Conservation (phyloP, 805 yeast genomes). For the Pichia deserticola region DNA sequence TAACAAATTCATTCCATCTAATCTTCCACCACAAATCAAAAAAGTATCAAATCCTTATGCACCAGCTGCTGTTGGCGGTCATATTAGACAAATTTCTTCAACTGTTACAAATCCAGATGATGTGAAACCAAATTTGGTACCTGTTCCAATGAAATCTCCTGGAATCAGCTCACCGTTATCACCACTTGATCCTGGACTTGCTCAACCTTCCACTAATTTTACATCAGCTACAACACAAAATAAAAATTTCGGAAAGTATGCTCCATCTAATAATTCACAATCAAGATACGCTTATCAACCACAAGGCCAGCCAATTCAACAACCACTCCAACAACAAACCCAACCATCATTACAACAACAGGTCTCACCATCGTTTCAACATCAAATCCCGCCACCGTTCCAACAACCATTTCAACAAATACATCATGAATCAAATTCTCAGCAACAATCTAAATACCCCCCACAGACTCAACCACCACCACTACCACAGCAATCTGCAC, state of each 20-base stretch:
- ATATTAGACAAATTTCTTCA: slow-evolving; percentile 20
- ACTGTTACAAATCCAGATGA: slow-evolving; percentile 15
- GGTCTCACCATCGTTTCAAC: too few relatives aligned
- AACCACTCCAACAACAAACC: neutral
- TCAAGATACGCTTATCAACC: too few relatives aligned
- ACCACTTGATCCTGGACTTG: neutral
- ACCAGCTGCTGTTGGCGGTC: slow-evolving; percentile 27
- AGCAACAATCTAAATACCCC: neutral
- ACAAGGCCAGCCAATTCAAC: too few relatives aligned
- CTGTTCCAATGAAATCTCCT: slow-evolving; percentile 23
- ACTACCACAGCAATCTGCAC: neutral
- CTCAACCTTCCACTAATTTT: neutral
- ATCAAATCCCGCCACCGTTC: neutral
- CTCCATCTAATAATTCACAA: neutral
- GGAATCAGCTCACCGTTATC: neutral
- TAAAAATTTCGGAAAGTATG: neutral
- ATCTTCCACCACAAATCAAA: neutral
- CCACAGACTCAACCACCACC: neutral
- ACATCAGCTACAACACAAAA: neutral
- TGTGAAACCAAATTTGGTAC: slow-evolving; percentile 22
- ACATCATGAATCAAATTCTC: too few relatives aligned
- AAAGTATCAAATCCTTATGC: slow-evolving; percentile 26
- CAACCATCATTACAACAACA: neutral
- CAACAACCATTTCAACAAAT: neutral
- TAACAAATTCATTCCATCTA: neutral